Evolutionary conservation across 1,284 basidiomycete genomes (phyloP).

Genomic region (Ceratobasidium sp.): DNA sequence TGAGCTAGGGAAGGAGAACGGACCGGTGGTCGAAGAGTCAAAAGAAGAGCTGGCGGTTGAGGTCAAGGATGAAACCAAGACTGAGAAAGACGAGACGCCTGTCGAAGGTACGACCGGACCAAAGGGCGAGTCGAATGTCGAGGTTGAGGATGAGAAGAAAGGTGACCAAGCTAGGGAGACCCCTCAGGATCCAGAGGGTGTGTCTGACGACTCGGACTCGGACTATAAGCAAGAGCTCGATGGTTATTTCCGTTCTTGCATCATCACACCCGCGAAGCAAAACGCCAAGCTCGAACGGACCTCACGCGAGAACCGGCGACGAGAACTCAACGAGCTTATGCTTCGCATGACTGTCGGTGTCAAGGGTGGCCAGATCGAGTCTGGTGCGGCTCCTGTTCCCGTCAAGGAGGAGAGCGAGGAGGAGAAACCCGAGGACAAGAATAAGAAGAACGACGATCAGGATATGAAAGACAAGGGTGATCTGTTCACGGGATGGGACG

Average conservation of each 20-base stretch:
- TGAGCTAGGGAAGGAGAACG: neutral
- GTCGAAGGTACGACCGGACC: neutral
- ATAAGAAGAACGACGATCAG: conserved; percentile 53
- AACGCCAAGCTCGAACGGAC: conserved; percentile 69
- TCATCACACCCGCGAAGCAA: conserved; percentile 77
- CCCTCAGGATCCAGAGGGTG: neutral
- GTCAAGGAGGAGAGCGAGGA: conserved; percentile 52
- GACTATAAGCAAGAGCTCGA: conserved; percentile 49
- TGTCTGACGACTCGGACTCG: neutral
- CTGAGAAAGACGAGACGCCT: neutral
- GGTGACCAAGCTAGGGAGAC: neutral
- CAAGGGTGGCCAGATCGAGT: conserved; percentile 74
- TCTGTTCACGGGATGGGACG: conserved; percentile 1
- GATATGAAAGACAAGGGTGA: conserved; percentile 51
- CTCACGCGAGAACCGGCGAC: conserved; percentile 71
- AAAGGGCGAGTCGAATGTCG: neutral
- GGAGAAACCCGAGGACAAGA: conserved; percentile 62
- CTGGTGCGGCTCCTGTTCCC: conserved; percentile 51
- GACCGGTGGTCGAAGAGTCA: neutral
- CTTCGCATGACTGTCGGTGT: conserved; percentile 81
- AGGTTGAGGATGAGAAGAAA: neutral
- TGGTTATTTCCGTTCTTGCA: conserved; percentile 76
- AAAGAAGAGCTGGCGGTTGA: neutral
- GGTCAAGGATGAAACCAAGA: neutral
- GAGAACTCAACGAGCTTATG: conserved; percentile 81